Evolutionary conservation across 306 rosid species (phyloP), one percentile per base, ranked within the genome.

Genomic region (Inga leiocalycina): DNA sequence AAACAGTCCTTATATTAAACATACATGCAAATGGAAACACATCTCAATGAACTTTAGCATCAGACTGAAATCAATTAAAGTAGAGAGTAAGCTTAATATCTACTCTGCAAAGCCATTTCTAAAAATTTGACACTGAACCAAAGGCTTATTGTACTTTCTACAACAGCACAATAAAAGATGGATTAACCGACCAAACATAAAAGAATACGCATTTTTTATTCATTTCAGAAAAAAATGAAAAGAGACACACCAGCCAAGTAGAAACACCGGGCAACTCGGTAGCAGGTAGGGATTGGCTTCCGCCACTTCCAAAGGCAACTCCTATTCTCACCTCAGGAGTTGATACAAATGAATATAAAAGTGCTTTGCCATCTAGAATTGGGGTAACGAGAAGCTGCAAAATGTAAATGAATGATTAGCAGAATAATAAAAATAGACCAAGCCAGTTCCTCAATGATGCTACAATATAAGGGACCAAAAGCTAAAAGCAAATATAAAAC

Each of bases 241-340:
- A 65, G 81, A 82, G 77, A 72, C 86, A 74, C 64, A 97, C 99
- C 97, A 97, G 92, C 97, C 97, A 97, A 78, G 94, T 88, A 83
- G 97, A 92, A 84, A 97, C 99, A 7, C 89, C 97, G 6, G 99
- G 99, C 82, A 94, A 93, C 85, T 87, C 99, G 1, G 99, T 97
- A 70, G 97, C 98, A 78, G 99, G 99, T 86, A 94, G 86, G 24
- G 98, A 86, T 77, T 97, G 98, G 90, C 98, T 93, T 78, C 94
- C 97, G 24, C 97, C 99, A 65, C 99, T 97, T 85, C 99, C 99
- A 83, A 97, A 94, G 84, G 98, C 99, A 80, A 97, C 70, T 77
- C 98, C 99, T 70, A 94, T 86, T 88, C 98, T 87, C 86, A 97
- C 97, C 85, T 94, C 98, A 74, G 99, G 99, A 83, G 86, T 79